Percentiles rank a stretch among this genome's conserved stretches.
Conservation (phyloP, 2,329 filamentous ascomycete genomes). For the Trichoderma polysporum region DNA sequence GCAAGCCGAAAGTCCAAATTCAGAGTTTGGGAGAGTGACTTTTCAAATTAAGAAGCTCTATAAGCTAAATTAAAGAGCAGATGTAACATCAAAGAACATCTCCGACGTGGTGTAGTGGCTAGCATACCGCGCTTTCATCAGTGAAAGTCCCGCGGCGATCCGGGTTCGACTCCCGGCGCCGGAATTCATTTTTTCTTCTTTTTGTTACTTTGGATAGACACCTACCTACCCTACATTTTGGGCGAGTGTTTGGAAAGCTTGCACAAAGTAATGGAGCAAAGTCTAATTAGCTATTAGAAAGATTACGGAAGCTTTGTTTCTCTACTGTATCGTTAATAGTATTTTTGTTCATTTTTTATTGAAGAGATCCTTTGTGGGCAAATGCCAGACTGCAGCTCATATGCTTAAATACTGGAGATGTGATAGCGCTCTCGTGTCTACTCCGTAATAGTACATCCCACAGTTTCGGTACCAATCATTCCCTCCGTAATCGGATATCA, state of each 20-base stretch:
- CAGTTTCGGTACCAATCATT: not conserved
- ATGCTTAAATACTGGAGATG: too few relatives aligned
- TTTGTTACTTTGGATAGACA: not conserved
- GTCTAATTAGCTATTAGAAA: not conserved
- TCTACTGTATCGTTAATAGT: too few relatives aligned
- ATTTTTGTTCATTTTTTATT: too few relatives aligned
- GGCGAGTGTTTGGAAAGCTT: not conserved
- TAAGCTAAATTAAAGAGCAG: not conserved
- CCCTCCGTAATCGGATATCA: not conserved
- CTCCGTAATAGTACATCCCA: not conserved
- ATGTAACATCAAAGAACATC: not conserved
- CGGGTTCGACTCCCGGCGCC: slow-evolving; percentile 23
- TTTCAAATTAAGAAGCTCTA: not conserved
- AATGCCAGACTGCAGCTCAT: too few relatives aligned
- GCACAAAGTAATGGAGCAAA: not conserved
- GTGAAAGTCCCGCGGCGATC: slow-evolving; percentile 21
- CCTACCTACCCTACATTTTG: not conserved
- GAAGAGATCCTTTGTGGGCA: too few relatives aligned
- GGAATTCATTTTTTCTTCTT: slow-evolving; percentile 6
- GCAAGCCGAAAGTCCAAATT: not conserved
- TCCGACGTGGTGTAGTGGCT: slow-evolving; percentile 23
- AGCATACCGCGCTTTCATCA: slow-evolving; percentile 22
- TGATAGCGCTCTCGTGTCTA: too few relatives aligned
- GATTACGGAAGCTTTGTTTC: too few relatives aligned
- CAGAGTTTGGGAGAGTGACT: not conserved